phyloP scores from a whole-genome alignment of 1,284 basidiomycete species.

The Schizopora paradoxa region DNA sequence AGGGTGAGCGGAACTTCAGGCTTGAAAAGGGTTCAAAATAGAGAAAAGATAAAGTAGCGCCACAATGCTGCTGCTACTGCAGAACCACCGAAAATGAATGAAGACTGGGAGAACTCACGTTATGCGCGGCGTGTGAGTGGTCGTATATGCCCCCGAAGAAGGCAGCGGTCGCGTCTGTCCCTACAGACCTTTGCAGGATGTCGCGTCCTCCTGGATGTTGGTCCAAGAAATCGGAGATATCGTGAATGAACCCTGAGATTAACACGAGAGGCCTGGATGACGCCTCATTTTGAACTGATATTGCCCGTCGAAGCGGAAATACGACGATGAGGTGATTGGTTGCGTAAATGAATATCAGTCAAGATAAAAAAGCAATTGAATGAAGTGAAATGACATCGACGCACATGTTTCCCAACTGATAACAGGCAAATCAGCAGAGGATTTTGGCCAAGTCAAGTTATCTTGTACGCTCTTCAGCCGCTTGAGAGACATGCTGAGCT shows the following conservation, averaged over 20 bases:
- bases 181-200: conserved; percentile 58
- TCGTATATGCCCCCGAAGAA: conserved; percentile 84
- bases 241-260: conserved; percentile 84
- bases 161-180: conserved; percentile 77
- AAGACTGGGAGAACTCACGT: conserved; percentile 40
- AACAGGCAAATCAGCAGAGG: conserved; percentile 63
- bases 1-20: conserved; percentile 5
- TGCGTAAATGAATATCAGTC: conserved; percentile 7
- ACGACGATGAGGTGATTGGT: conserved; percentile 9
- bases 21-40: conserved; percentile 2
- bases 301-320: background rate
- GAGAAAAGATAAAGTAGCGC: conserved; percentile 18
- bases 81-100: conserved; percentile 1
- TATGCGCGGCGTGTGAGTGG: conserved; percentile 82
- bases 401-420: conserved; percentile 80
- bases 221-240: conserved; percentile 69
- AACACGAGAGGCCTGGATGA: conserved; percentile 62
- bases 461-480: conserved; percentile 61
- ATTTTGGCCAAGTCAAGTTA: conserved; percentile 63
- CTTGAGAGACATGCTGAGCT: conserved; percentile 81
- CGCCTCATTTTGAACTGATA: conserved; percentile 62
- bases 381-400: conserved; percentile 28
- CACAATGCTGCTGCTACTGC: background rate
- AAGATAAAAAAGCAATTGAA: conserved; percentile 3
- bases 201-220: conserved; percentile 78